Evolutionary conservation across 2,329 filamentous ascomycete species (phyloP), one percentile per base, ranked within the genome.

Genomic region (Cyphellophora europaea): DNA sequence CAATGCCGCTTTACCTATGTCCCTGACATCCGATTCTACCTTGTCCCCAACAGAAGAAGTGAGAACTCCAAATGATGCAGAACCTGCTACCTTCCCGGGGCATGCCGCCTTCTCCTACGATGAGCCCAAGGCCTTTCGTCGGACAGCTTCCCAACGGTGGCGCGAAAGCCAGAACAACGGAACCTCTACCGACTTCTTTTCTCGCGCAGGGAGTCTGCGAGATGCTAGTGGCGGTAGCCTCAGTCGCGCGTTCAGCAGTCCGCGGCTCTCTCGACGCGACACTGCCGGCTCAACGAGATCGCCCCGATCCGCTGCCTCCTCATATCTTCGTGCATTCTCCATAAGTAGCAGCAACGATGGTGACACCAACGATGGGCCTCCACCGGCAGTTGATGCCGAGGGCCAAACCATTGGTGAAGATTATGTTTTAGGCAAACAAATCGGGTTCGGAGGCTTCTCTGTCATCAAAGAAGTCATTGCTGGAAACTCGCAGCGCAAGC

Each of bases 381-480:
- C 51, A 34, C 58, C 50, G 43, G 65, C 76, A 40, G 75, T 74
- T 10, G 77, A 82, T 49, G 74, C 78, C 32, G 77, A 81, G 58
- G 77, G 77, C 3, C 76, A 81, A 51, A 71, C 77, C 40, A 72
- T 82, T 30, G 77, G 75, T 27, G 67, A 70, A 34, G 73, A 78
- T 43, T 82, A 80, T 53, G 73, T 82, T 19, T 71, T 82, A 33
- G 77, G 77, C 31, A 75, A 77, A 44, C 70, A 75, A 40, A 74
- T 82, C 40, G 77, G 74, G 3, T 72, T 65, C 42, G 77, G 77
- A 16, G 77, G 77, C 3, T 81, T 81, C 53, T 79, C 75, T 43
- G 65, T 72, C 2, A 74, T 82, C 19, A 79, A 78, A 49, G 77
- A 82, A 55, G 76, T 77, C 5, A 69, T 80, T 30, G 69, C 68